These are phyloP conservation scores for Thyridium curvatum DNA, from an alignment of 2,329 filamentous ascomycete genomes.

Conservation along the genomic window DNA sequence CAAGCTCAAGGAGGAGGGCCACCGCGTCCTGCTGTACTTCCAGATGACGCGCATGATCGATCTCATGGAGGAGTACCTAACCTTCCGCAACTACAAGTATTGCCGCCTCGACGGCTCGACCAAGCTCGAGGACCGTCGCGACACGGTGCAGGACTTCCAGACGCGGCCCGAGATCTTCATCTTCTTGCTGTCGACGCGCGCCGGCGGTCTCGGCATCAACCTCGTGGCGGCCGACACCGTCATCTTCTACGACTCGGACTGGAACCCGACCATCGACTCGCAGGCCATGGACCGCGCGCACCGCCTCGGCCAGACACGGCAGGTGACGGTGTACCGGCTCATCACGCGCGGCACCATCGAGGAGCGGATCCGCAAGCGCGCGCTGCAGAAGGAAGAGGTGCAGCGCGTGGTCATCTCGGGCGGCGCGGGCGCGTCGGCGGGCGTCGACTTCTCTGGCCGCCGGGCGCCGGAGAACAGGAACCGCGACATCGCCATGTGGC, in stretches of 20 bases:
- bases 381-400: slow-evolving; percentile 96
- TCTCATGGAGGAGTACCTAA: slow-evolving; percentile 97
- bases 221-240: slow-evolving; percentile 94
- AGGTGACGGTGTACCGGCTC: slow-evolving; percentile 95
- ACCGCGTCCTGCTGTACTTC: slow-evolving; percentile 96
- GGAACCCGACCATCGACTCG: slow-evolving; percentile 98
- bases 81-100: slow-evolving; percentile 98
- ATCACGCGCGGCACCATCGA: slow-evolving; percentile 97
- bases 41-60: slow-evolving; percentile 99
- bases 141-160: slow-evolving; percentile 96
- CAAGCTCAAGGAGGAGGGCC: slow-evolving; percentile 83
- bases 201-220: slow-evolving; percentile 97
- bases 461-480: slow-evolving; percentile 84
- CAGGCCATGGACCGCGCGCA: slow-evolving; percentile 99
- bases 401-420: slow-evolving; percentile 95
- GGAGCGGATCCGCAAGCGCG: slow-evolving; percentile 94
- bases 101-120: slow-evolving; percentile 94
- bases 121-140: slow-evolving; percentile 91
- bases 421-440: slow-evolving; percentile 54
- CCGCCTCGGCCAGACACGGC: slow-evolving; percentile 89
- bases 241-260: slow-evolving; percentile 99
- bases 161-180: slow-evolving; percentile 92
- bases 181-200: slow-evolving; percentile 91
- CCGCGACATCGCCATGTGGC: slow-evolving; percentile 98
- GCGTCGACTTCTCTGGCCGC: slow-evolving; percentile 93